Conservation (phyloP, 2,329 filamentous ascomycete species). For the Emergomyces orientalis region DNA sequence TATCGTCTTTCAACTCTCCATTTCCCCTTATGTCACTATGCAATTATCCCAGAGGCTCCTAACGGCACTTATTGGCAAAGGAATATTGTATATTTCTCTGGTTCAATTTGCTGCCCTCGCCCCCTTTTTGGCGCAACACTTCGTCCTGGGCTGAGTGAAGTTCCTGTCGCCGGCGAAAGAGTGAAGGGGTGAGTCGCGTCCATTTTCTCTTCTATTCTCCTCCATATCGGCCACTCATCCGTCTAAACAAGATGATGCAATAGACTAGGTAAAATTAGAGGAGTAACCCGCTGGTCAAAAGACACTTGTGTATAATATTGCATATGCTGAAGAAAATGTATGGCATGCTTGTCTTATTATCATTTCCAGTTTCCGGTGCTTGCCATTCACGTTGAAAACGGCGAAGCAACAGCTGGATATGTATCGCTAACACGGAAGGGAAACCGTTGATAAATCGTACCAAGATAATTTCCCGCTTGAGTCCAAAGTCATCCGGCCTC, state of each 20-base stretch:
- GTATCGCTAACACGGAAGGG: too few species aligned
- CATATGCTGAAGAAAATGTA: background rate
- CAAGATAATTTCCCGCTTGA: background rate
- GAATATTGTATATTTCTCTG: background rate
- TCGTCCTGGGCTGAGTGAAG: background rate
- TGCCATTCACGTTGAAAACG: background rate
- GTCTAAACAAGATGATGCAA: background rate
- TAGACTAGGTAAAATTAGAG: background rate
- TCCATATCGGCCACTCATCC: background rate
- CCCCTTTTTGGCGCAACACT: background rate
- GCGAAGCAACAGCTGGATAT: background rate
- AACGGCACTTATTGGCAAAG: background rate
- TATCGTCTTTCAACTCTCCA: background rate
- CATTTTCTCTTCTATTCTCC: background rate
- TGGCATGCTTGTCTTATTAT: too few species aligned
- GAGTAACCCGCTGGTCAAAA: background rate
- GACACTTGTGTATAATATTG: background rate
- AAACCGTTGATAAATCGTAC: too few species aligned
- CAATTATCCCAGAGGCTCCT: background rate
- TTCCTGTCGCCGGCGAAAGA: background rate
- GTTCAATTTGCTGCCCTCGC: background rate
- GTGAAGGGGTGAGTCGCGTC: background rate
- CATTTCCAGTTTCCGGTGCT: too few species aligned
- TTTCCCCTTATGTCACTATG: background rate
- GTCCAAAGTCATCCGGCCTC: background rate